A percentile compares a stretch with the other conserved stretches of the same genome.
Evolutionary conservation across 768 basidiomycete species (phyloP).

Genomic region (Multifurca ochricompacta): DNA sequence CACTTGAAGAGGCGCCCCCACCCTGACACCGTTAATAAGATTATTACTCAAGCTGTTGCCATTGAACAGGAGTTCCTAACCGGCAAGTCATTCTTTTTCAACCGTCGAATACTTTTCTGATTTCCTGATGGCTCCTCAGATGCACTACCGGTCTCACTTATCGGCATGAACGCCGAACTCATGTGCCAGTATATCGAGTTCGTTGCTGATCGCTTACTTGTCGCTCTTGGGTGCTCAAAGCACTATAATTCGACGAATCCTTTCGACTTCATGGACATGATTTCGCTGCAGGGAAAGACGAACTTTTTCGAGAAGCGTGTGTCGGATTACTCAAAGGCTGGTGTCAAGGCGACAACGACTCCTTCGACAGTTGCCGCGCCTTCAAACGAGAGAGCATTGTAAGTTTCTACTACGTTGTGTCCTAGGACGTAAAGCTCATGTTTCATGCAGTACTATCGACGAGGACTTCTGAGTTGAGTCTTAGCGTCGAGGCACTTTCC

Average conservation of each 20-base stretch:
- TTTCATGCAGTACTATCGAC: slow-evolving; percentile 12
- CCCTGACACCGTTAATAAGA: slow-evolving; percentile 59
- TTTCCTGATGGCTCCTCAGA: slow-evolving; percentile 34
- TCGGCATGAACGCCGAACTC: slow-evolving; percentile 86
- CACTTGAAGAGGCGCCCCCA: slow-evolving; percentile 78
- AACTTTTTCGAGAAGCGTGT: slow-evolving; percentile 97
- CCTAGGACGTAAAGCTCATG: not conserved
- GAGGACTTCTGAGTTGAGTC: slow-evolving; percentile 11
- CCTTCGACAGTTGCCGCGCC: not conserved
- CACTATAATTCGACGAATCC: slow-evolving; percentile 73
- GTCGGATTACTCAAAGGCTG: slow-evolving; percentile 71
- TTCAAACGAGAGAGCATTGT: slow-evolving; percentile 31
- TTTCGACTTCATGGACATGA: slow-evolving; percentile 93
- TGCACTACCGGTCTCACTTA: slow-evolving; percentile 77
- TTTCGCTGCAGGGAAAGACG: slow-evolving; percentile 91
- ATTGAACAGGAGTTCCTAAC: slow-evolving; percentile 86
- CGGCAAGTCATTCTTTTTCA: slow-evolving; percentile 35
- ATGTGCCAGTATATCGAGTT: slow-evolving; percentile 93
- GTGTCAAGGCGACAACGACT: slow-evolving; percentile 30
- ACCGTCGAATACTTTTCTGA: not conserved
- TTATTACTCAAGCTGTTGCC: slow-evolving; percentile 75
- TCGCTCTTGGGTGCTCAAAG: slow-evolving; percentile 77
- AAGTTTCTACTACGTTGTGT: slow-evolving; percentile 21
- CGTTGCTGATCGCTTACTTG: slow-evolving; percentile 82
- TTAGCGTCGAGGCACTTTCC: not conserved